Evolutionary conservation across 805 yeast species (phyloP).

Genomic region (Wickerhamomyces canadensis): DNA sequence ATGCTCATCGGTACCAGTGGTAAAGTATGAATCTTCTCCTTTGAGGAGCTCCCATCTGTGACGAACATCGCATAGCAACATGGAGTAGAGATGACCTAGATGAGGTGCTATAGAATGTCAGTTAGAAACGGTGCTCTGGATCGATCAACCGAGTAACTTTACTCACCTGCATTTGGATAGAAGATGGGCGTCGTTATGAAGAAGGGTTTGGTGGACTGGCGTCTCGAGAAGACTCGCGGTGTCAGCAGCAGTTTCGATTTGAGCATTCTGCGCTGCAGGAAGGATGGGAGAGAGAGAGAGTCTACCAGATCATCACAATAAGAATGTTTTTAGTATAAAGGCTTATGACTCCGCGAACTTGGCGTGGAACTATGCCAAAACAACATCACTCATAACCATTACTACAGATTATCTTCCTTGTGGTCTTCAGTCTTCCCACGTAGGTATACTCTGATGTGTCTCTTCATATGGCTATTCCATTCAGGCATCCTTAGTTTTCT

Average conservation of each 20-base stretch:
- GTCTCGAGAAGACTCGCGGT: constrained; percentile 1
- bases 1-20: constrained; percentile 97
- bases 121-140: too few species aligned
- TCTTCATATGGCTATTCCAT: too few species aligned
- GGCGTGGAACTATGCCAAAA: too few species aligned
- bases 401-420: too few species aligned
- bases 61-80: constrained; percentile 76
- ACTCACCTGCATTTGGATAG: constrained; percentile 77
- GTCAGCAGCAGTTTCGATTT: neutral
- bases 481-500: too few species aligned
- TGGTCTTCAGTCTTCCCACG: too few species aligned
- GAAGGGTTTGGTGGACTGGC: constrained; percentile 11
- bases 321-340: too few species aligned
- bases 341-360: too few species aligned
- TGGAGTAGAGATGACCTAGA: constrained; percentile 86
- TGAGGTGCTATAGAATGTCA: constrained; percentile 57
- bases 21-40: constrained; percentile 43
- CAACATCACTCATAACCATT: too few species aligned
- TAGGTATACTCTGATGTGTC: too few species aligned
- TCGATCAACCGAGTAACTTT: too few species aligned
- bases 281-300: neutral
- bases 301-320: too few species aligned
- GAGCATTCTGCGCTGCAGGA: neutral
- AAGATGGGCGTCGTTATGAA: constrained; percentile 89
- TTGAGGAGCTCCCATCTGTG: constrained; percentile 62